Percentiles rank a stretch among this genome's conserved stretches.
Evolutionary conservation across 2,329 filamentous ascomycete species (phyloP).

Genomic region (Aspergillus nomiae): DNA sequence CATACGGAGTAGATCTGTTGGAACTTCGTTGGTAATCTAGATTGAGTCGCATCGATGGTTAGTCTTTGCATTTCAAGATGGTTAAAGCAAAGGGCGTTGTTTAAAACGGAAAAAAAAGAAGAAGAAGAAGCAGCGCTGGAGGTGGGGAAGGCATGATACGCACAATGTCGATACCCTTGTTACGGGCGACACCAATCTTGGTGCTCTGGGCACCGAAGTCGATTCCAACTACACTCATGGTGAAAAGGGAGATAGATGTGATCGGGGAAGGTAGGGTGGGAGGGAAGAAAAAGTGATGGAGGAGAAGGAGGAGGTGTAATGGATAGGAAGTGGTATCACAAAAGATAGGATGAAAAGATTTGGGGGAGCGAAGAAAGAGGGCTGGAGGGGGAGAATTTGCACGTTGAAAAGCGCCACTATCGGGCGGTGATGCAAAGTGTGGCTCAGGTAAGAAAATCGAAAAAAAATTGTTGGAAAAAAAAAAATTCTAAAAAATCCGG

Average conservation of each 20-base stretch:
- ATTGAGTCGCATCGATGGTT: constrained; percentile 19
- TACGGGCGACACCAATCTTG: constrained; percentile 94
- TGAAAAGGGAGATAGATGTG: constrained; percentile 31
- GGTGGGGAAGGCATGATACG: constrained; percentile 51
- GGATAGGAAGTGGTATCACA: constrained; percentile 12
- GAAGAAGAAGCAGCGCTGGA: background rate
- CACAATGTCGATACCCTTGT: constrained; percentile 98
- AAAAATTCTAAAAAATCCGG: constrained; percentile 1
- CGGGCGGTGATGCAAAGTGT: constrained; percentile 26
- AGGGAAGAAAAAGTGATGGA: constrained; percentile 16
- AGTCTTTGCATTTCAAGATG: constrained; percentile 11
- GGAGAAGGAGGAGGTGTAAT: constrained; percentile 24
- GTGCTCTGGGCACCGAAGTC: constrained; percentile 97
- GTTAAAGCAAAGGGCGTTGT: background rate
- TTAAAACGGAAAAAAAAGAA: background rate
- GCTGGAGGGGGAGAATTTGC: constrained; percentile 42
- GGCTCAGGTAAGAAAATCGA: background rate
- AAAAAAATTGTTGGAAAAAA: constrained; percentile 3
- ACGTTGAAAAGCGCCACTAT: constrained; percentile 38
- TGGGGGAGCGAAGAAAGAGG: constrained; percentile 13
- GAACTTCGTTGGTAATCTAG: constrained; percentile 99
- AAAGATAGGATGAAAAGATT: constrained; percentile 5
- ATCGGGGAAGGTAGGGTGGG: constrained; percentile 23
- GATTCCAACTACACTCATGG: constrained; percentile 71
- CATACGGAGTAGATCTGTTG: constrained; percentile 96